Evolutionary conservation across 2,329 filamentous ascomycete genomes (phyloP), one percentile per base, ranked within the genome.

Genomic region (Diaporthe amygdali): DNA sequence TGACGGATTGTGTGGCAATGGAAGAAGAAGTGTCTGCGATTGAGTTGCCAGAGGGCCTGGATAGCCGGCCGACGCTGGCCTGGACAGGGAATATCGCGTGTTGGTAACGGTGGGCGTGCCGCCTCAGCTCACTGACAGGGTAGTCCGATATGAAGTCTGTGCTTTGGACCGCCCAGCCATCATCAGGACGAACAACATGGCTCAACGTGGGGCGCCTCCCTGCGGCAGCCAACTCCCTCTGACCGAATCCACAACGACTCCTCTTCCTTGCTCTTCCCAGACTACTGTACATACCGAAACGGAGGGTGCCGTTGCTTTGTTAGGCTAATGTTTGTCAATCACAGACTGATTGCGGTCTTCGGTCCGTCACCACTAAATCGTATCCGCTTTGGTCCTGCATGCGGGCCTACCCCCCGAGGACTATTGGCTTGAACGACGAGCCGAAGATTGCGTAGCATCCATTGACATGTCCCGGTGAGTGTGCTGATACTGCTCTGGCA

Each of bases 291-390:
- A 25, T 41, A 46, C 54, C 6, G 30, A 27, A 20, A 39, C n/a
- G 66, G 56, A 34, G 49, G 39, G 41, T 44, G 46, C 61, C 68
- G 49, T 70, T 61, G 41, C 71, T 41, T 70, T 64, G 39, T 49
- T 44, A 59, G 61, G 46, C 54, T 72, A 54, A 64, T 70, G 54
- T 51, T 63, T 59, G 71, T 54, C 71, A 69, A 49, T 63, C 51
- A 63, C 49, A 64, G 44, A 54, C 30, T 46, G 66, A 30, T 44
- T 69, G 37, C 37, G 49, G 34, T 63, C 39, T 39, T 69, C 67
- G 66, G 70, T 66, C 56, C 51, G 49, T 66, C 55, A 39, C 59
- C 66, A 63, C 32, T 69, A 39, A 49, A 51, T 25, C 55, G 54
- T 27, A 44, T 44, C 34, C 56, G 68, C 55, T 37, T 52, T 52